Base-by-base conservation (phyloP, 345 rosid species). In the Salix brachista region DNA sequence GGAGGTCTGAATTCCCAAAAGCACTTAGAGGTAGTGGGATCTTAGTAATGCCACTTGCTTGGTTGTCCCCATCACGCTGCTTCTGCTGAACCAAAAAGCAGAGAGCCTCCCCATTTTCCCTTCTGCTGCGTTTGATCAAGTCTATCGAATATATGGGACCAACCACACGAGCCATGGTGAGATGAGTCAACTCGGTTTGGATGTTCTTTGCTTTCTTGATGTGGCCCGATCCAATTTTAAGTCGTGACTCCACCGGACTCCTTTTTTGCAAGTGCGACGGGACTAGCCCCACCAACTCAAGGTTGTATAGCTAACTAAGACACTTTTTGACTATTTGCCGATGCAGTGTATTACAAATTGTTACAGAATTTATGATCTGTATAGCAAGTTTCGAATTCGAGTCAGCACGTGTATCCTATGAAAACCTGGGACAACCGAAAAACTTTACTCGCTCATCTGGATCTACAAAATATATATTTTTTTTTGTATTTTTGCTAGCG, bases 1-100 rank as follows among this genome's bases (percentile, higher is more conserved):
- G 30, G 64, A 48, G 2, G 4, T 73, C 37, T 69, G 54, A 11
- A 60, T 39, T 82, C 70, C 14, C 16, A 77, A 77, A 72, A 70
- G 76, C 66, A 72, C 30, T 77, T n/a, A 11, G 69, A 79, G 86
- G 11, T 58, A 23, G 64, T 84, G 89, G 87, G 78, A 84, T 80
- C 77, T 77, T 52, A 64, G 77, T 72, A 72, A 80, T 67, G 76
- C 80, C 84, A 77, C 74, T 69, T 67, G 54, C 58, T 52, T 6
- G 11, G 28, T 3, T n/a, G 78, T 67, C 48, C 64, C 80, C 79
- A 81, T 81, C 83, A 61, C 23, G 64, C n/a, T 61, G 4, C 73
- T 61, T 10, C 73, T 28, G 1, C 28, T 21, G 64, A 58, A 1
- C 64, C 34, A 3, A 75, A 37, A 67, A 25, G 16, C 81, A 72